Conservation (phyloP, 371 early-diverging fungal species). For the Lichtheimia ornata region DNA sequence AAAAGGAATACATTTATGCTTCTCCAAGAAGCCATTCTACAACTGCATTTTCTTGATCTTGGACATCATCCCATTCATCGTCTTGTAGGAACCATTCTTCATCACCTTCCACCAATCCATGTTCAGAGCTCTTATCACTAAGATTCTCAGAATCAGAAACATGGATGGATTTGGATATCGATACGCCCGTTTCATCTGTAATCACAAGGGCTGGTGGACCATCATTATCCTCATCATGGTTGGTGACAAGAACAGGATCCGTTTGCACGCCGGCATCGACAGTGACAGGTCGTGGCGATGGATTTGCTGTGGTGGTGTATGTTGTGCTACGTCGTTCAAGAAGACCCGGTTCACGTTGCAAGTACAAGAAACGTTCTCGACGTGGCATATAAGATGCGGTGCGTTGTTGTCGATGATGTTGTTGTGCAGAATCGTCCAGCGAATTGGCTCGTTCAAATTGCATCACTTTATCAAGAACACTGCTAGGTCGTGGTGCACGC, state of each 20-base stretch:
- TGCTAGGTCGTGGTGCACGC: constrained; percentile 14
- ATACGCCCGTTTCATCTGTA: constrained; percentile 12
- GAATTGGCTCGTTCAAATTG: constrained; percentile 47
- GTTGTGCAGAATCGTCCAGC: constrained; percentile 33
- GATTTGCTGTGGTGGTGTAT: constrained; percentile 9
- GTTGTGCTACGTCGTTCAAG: constrained; percentile 23
- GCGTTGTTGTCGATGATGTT: constrained; percentile 19
- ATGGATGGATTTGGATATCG: constrained; percentile 12
- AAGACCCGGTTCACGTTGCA: constrained; percentile 41
- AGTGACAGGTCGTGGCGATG: neutral
- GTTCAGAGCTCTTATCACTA: constrained; percentile 13
- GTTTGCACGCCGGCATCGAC: constrained; percentile 22
- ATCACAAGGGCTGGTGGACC: constrained; percentile 19
- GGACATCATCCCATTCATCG: constrained; percentile 25
- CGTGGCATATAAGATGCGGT: constrained; percentile 35
- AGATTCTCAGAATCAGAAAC: constrained; percentile 8
- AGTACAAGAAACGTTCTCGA: constrained; percentile 38
- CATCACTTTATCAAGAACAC: constrained; percentile 44
- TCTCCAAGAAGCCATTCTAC: constrained; percentile 27
- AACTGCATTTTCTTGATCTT: constrained; percentile 23
- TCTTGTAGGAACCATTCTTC: constrained; percentile 28
- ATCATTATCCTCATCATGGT: neutral
- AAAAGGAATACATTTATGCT: constrained; percentile 8
- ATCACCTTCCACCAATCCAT: constrained; percentile 20
- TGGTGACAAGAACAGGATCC: constrained; percentile 9